Evolutionary conservation across 352 stramenopile species (phyloP).

Genomic region (Phytophthora litchii): DNA sequence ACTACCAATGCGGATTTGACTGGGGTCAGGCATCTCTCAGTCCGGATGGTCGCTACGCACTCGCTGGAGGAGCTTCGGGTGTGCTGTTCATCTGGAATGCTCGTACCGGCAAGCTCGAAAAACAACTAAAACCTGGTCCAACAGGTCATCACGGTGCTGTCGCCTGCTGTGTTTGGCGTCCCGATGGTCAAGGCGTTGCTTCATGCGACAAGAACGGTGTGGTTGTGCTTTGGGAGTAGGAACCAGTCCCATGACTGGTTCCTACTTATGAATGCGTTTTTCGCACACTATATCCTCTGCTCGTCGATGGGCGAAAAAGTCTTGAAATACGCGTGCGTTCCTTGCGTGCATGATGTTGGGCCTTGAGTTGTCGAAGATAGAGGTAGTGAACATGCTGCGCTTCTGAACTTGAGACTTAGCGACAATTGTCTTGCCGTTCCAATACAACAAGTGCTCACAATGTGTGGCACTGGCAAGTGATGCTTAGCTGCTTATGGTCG

Average conservation of each 20-base stretch:
- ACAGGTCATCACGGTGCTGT: slow-evolving; percentile 69
- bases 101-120: slow-evolving; percentile 53
- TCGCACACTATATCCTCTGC: too few species aligned
- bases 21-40: slow-evolving; percentile 83
- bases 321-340: slow-evolving; percentile 2
- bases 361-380: slow-evolving; percentile 22
- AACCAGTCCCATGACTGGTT: too few species aligned
- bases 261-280: too few species aligned
- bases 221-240: slow-evolving; percentile 79
- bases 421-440: not conserved
- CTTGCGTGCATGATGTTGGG: slow-evolving; percentile 12
- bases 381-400: not conserved
- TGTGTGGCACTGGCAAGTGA: slow-evolving; percentile 24
- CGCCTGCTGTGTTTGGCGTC: slow-evolving; percentile 79
- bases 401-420: slow-evolving; percentile 12
- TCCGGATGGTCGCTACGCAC: slow-evolving; percentile 63
- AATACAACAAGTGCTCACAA: slow-evolving; percentile 14
- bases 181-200: slow-evolving; percentile 62
- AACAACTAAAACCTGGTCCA: slow-evolving; percentile 49
- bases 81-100: slow-evolving; percentile 73
- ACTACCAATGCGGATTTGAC: slow-evolving; percentile 80
- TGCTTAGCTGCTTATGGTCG: not conserved
- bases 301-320: slow-evolving; percentile 11
- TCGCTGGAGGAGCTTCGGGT: slow-evolving; percentile 58
- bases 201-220: slow-evolving; percentile 87